phyloP scores from a whole-genome alignment of 148 eudicot species.

The Heliosperma pusillum region DNA sequence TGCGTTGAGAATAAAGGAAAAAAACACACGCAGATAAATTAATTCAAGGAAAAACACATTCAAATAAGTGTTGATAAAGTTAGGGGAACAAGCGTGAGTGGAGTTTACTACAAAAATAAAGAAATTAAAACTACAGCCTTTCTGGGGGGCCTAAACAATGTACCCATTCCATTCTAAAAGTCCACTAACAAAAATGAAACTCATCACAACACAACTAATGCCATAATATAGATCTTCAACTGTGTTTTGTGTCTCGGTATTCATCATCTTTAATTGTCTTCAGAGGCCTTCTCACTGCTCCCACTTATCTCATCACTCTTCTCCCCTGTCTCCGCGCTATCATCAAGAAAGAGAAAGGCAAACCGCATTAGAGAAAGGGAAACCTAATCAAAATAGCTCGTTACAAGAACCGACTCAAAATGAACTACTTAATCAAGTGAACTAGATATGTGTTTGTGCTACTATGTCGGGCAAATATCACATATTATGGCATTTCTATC shows the following conservation, averaged over 20 bases:
- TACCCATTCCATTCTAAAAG: constrained; percentile 21
- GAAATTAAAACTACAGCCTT: constrained; percentile 14
- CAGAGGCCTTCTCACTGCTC: constrained; percentile 23
- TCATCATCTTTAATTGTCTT: constrained; percentile 34
- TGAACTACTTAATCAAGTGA: neutral
- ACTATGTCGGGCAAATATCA: neutral
- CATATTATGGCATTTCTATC: too few species aligned
- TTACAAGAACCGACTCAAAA: neutral
- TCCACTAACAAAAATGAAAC: constrained; percentile 30
- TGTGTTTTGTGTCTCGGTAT: neutral
- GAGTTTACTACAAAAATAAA: neutral
- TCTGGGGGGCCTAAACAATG: constrained; percentile 27
- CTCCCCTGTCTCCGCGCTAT: constrained; percentile 50
- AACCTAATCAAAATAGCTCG: neutral
- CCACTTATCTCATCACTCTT: constrained; percentile 19
- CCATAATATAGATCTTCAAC: neutral
- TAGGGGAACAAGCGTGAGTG: constrained; percentile 15
- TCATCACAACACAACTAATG: constrained; percentile 16
- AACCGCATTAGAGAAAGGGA: neutral
- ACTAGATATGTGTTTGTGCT: neutral
- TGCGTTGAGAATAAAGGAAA: too few species aligned
- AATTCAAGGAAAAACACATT: constrained; percentile 16
- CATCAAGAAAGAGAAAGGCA: constrained; percentile 1
- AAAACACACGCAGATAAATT: neutral
- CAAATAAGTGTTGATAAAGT: constrained; percentile 18